Evolutionary conservation across 179 eudicot genomes (phyloP), one percentile per base, ranked within the genome.

Genomic region (Dionaea muscipula): DNA sequence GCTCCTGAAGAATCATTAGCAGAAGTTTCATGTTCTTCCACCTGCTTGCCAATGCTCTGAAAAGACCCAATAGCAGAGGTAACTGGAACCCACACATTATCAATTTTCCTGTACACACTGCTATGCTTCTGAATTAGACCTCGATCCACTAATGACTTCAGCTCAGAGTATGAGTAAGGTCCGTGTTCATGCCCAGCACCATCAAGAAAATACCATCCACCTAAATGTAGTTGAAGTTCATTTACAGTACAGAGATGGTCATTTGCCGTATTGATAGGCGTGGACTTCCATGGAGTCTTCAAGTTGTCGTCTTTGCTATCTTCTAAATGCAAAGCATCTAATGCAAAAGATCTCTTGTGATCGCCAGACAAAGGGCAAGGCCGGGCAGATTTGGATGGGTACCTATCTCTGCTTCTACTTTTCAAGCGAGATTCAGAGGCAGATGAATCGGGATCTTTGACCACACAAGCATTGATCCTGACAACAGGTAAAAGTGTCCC

Each of bases 201-300:
- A 75, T 91, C 97, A 63, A 86, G 85, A 62, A 74, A 91, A 67
- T 68, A 86, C 97, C 97, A 91, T 39, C 84, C 94, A 73, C 97
- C 97, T 52, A 77, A 47, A 66, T 86, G 87, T 70, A 91, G 64
- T 52, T 82, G 83, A 47, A 91, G 55, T 61, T 91, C 94, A 51
- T 74, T 66, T 45, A 40, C 71, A 4, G 78, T 84, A 66, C 78
- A 84, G 62, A 91, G 76, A 53, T 72, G 82, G 54, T 86, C 91
- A 62, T 80, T 82, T 21, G 81, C 85, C 35, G 72, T 67, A 69
- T 62, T 68, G 35, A 77, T 47, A n/a, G 68, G 20, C 38, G 71
- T 60, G 41, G 64, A 70, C 60, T 63, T 71, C 55, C 61, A 63
- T 9, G 75, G 67, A 36, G 59, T 74, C 14, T 27, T 70, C 23